phyloP scores from a whole-genome alignment of 169 alveolate species.

The Theileria sp. region DNA sequence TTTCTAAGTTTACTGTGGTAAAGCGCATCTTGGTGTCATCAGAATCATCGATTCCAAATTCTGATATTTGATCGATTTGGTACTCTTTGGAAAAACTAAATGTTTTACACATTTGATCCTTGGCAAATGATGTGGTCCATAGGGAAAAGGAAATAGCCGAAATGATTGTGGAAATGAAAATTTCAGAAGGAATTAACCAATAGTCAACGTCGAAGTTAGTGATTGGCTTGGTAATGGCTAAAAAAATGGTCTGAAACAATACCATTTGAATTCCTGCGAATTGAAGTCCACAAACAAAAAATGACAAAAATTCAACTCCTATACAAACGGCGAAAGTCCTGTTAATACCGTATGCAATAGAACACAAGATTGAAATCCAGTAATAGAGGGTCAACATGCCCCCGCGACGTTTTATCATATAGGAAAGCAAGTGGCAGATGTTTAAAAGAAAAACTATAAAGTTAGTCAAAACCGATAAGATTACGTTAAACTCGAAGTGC shows the following conservation, averaged over 20 bases:
- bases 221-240: neutral
- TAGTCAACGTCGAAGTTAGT: conserved; percentile 13
- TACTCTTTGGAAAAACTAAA: neutral
- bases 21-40: neutral
- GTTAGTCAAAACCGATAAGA: conserved; percentile 16
- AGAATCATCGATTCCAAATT: neutral
- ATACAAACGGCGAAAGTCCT: conserved; percentile 16
- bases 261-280: conserved; percentile 36
- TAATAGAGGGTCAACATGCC: conserved; percentile 24
- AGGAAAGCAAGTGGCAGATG: neutral
- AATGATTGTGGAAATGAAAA: neutral
- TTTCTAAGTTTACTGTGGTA: neutral
- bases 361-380: conserved; percentile 8
- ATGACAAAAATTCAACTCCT: conserved; percentile 21
- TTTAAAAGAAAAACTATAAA: neutral
- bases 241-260: conserved; percentile 16
- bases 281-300: conserved; percentile 20
- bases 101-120: neutral
- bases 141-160: neutral
- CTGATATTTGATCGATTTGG: neutral
- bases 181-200: conserved; percentile 1
- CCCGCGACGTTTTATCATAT: conserved; percentile 13
- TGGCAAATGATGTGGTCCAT: conserved; percentile 20
- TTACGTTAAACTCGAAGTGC: neutral
- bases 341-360: conserved; percentile 18